phyloP scores from a whole-genome alignment of 1,284 basidiomycete genomes.

The Omphalotus olearius region DNA sequence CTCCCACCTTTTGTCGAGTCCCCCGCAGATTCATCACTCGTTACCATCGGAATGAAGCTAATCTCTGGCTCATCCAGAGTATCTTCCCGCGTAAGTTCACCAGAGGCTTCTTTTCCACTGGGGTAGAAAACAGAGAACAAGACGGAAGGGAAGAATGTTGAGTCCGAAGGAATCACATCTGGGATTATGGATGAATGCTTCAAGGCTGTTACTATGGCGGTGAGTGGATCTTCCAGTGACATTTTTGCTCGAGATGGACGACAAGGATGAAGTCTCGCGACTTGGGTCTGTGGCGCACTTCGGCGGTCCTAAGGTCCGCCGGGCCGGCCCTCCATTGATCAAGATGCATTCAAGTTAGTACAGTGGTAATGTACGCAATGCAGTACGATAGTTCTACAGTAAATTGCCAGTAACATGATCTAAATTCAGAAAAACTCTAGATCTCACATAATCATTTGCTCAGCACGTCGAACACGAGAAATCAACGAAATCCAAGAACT shows the following conservation, averaged over 20 bases:
- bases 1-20: constrained; percentile 15
- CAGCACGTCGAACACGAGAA: not conserved
- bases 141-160: constrained; percentile 42
- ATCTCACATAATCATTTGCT: not conserved
- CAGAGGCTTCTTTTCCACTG: constrained; percentile 41
- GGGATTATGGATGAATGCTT: constrained; percentile 46
- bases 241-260: not conserved
- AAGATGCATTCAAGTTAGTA: too few relatives aligned
- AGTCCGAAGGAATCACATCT: constrained; percentile 44
- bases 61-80: constrained; percentile 51
- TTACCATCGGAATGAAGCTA: constrained; percentile 42
- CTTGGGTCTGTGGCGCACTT: too few relatives aligned
- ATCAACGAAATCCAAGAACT: constrained; percentile 1
- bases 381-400: too few relatives aligned
- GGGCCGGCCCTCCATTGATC: too few relatives aligned
- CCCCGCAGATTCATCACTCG: constrained; percentile 27
- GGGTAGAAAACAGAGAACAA: constrained; percentile 52
- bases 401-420: too few relatives aligned
- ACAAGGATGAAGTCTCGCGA: not conserved
- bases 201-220: constrained; percentile 35
- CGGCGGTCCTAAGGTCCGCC: too few relatives aligned
- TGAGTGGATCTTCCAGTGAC: constrained; percentile 30
- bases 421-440: not conserved
- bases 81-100: constrained; percentile 41
- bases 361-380: too few relatives aligned